Conservation (phyloP, 1,284 basidiomycete genomes). For the Apiotrichum gamsii region DNA sequence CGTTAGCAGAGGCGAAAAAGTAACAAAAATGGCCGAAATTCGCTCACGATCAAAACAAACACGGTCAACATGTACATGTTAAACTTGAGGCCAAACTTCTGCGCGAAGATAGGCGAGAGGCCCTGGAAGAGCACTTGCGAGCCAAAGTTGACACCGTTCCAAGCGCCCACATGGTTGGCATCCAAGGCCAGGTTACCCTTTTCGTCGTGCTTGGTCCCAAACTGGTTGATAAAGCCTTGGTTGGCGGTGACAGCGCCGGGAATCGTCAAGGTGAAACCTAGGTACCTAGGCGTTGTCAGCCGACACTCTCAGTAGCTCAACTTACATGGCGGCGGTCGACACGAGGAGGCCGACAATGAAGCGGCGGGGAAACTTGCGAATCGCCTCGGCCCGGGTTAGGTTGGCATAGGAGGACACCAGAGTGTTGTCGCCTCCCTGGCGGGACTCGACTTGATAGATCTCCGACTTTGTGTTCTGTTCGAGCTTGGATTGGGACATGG, state of each 20-base stretch:
- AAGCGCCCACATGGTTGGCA: slow-evolving; percentile 3
- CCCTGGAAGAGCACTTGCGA: neutral
- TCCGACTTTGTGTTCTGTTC: neutral
- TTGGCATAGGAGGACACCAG: neutral
- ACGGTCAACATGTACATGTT: slow-evolving; percentile 4
- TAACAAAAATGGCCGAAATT: too few relatives aligned
- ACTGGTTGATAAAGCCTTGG: neutral
- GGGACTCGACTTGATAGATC: neutral
- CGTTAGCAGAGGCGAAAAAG: too few relatives aligned
- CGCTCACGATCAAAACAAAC: neutral
- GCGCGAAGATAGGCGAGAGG: neutral
- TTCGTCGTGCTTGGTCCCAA: slow-evolving; percentile 2
- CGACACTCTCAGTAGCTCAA: too few relatives aligned
- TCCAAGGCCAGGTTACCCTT: slow-evolving; percentile 2
- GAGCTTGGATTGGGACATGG: too few relatives aligned
- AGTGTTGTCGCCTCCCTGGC: too few relatives aligned
- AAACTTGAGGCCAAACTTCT: slow-evolving; percentile 1
- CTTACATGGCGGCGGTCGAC: slow-evolving; percentile 15
- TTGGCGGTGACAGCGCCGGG: slow-evolving; percentile 9
- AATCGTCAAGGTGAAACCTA: slow-evolving; percentile 9
- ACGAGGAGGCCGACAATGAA: too few relatives aligned
- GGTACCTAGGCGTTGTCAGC: too few relatives aligned
- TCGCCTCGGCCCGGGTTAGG: too few relatives aligned
- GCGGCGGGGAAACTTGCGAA: neutral
- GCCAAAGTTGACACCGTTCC: slow-evolving; percentile 5